Percentiles rank a stretch among this genome's conserved stretches.
phyloP scores from a whole-genome alignment of 176 grass and related monocot species.

The Dendrocalamus sinicus region DNA sequence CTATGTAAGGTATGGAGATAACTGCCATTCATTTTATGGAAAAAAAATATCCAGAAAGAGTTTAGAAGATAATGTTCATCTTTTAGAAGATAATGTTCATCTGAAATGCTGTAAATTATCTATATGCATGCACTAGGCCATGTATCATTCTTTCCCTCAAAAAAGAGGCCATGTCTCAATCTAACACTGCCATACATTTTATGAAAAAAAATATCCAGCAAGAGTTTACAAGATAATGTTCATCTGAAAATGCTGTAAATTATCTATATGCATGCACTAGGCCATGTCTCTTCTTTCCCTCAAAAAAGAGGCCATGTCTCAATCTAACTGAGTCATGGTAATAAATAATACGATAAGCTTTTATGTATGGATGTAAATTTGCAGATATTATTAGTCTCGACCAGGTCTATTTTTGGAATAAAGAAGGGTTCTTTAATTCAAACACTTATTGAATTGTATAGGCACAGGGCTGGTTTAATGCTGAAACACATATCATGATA shows the following conservation, averaged over 20 bases:
- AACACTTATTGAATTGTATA: not conserved
- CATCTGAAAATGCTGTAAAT: not conserved
- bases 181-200: not conserved
- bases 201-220: not conserved
- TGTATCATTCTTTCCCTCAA: not conserved
- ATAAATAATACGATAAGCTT: not conserved
- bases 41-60: not conserved
- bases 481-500: not conserved
- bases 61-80: slow-evolving; percentile 21
- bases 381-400: not conserved
- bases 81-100: slow-evolving; percentile 24
- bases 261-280: slow-evolving; percentile 4
- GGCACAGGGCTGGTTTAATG: not conserved
- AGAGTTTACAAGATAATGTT: slow-evolving; percentile 1
- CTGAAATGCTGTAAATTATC: not conserved
- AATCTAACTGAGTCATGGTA: not conserved
- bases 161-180: not conserved
- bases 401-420: not conserved
- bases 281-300: not conserved
- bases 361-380: not conserved
- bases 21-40: not conserved
- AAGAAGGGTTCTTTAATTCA: not conserved
- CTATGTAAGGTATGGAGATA: slow-evolving; percentile 80
- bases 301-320: not conserved
- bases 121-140: not conserved